phyloP scores from a whole-genome alignment of 1,284 basidiomycete species.

The Fomitiporia mediterranea region DNA sequence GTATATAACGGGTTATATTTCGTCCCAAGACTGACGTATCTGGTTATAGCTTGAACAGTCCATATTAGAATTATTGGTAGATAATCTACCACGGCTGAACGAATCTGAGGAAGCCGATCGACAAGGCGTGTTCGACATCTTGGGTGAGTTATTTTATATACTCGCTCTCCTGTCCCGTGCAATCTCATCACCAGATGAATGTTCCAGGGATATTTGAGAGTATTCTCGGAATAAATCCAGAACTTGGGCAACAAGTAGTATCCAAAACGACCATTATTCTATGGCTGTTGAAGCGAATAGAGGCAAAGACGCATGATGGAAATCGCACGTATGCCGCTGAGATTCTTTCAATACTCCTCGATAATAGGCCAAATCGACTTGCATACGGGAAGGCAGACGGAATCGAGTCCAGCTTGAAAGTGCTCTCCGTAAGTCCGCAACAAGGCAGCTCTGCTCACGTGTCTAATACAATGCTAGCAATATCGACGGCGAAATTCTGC shows the following conservation, averaged over 20 bases:
- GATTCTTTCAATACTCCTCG: slow-evolving; percentile 82
- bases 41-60: slow-evolving; percentile 67
- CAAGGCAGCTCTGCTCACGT: slow-evolving; percentile 8
- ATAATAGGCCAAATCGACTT: slow-evolving; percentile 59
- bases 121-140: slow-evolving; percentile 88
- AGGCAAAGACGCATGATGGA: slow-evolving; percentile 70
- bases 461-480: slow-evolving; percentile 47
- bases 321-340: slow-evolving; percentile 88
- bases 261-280: slow-evolving; percentile 68
- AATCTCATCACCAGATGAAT: slow-evolving; percentile 11
- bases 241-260: slow-evolving; percentile 65
- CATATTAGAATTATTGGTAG: slow-evolving; percentile 83
- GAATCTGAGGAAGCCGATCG: slow-evolving; percentile 83
- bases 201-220: slow-evolving; percentile 88
- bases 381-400: slow-evolving; percentile 68
- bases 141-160: slow-evolving; percentile 45
- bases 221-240: slow-evolving; percentile 78
- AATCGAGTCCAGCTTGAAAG: slow-evolving; percentile 73
- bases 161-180: not conserved
- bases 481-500: slow-evolving; percentile 80
- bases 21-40: not conserved
- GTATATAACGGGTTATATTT: not conserved
- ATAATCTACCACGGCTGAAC: slow-evolving; percentile 81
- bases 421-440: slow-evolving; percentile 67
- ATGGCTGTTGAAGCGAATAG: slow-evolving; percentile 82